phyloP scores from a whole-genome alignment of 257 asterid genomes.

The Solanum ossicruentum region DNA sequence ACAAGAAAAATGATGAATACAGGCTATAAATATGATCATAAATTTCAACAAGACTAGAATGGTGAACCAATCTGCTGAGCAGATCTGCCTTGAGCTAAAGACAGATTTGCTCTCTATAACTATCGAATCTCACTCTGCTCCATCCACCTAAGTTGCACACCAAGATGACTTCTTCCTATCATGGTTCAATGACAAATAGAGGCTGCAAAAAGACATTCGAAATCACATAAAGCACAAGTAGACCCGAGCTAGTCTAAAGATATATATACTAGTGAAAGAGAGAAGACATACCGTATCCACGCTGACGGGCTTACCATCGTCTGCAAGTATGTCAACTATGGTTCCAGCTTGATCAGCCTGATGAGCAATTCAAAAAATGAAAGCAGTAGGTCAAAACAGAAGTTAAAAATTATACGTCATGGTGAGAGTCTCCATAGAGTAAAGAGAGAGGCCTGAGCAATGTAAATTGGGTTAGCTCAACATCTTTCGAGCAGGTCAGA shows the following conservation, averaged over 20 bases:
- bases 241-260: background rate
- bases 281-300: constrained; percentile 24
- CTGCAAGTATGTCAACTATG: constrained; percentile 37
- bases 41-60: background rate
- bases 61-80: background rate
- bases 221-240: background rate
- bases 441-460: background rate
- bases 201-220: constrained; percentile 27
- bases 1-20: background rate
- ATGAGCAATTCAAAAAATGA: background rate
- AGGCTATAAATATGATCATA: background rate
- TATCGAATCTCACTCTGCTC: background rate
- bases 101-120: background rate
- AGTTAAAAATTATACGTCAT: background rate
- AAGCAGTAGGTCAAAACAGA: background rate
- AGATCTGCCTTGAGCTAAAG: background rate
- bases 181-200: constrained; percentile 39
- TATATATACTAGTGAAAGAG: background rate
- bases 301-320: constrained; percentile 48
- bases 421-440: background rate
- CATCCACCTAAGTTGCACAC: constrained; percentile 1
- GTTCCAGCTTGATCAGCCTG: constrained; percentile 58
- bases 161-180: constrained; percentile 6
- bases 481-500: background rate
- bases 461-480: background rate